Conservation (phyloP, 2,329 filamentous ascomycete species). For the Pseudopyrenochaeta lycopersici region DNA sequence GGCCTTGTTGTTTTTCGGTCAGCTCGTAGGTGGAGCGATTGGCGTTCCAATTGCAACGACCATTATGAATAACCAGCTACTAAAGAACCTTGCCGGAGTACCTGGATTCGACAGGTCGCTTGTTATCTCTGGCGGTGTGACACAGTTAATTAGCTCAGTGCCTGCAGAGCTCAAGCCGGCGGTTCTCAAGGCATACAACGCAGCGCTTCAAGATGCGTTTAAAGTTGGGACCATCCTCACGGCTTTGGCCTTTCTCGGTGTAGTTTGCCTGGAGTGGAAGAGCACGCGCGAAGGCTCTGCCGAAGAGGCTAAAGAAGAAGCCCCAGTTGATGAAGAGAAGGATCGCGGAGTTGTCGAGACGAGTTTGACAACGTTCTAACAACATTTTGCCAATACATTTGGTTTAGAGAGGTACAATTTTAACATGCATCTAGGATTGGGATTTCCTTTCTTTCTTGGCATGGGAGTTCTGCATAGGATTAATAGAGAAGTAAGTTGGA, state of each 20-base stretch:
- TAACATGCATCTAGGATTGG: too few species aligned
- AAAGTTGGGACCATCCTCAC: background rate
- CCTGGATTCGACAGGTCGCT: conserved; percentile 7
- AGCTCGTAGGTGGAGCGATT: conserved; percentile 54
- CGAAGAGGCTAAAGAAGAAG: background rate
- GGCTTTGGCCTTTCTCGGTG: background rate
- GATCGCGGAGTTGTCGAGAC: background rate
- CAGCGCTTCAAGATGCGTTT: background rate
- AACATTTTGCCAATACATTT: background rate
- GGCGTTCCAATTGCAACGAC: conserved; percentile 55
- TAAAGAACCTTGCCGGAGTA: conserved; percentile 11
- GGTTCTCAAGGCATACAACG: conserved; percentile 1
- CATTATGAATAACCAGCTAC: conserved; percentile 18
- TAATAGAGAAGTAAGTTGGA: too few species aligned
- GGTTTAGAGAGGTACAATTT: background rate
- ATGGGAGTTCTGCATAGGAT: too few species aligned
- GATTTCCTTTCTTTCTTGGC: too few species aligned
- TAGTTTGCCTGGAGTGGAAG: background rate
- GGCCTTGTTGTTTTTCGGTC: conserved; percentile 50
- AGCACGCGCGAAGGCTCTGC: background rate
- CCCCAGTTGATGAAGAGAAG: background rate
- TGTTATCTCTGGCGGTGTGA: background rate
- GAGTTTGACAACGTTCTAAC: background rate
- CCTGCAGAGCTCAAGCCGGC: background rate
- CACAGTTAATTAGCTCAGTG: background rate